phyloP scores from a whole-genome alignment of 306 rosid genomes.

The Acmispon strigosus region DNA sequence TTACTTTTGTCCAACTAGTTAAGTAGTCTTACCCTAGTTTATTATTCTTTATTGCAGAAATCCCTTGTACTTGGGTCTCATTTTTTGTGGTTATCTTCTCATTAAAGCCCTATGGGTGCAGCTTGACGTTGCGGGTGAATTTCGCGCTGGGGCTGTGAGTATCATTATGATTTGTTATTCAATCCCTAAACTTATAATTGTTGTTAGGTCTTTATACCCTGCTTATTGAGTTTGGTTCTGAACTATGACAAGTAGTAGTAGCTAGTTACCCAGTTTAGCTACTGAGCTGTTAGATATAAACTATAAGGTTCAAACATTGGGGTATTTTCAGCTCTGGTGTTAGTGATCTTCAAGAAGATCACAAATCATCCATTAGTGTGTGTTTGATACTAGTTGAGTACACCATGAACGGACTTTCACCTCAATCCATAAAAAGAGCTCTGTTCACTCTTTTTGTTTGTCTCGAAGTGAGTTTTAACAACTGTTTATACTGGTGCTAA shows the following conservation, averaged over 20 bases:
- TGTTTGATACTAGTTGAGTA: too few relatives aligned
- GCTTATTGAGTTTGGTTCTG: too few relatives aligned
- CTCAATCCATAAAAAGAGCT: too few relatives aligned
- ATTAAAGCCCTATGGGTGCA: conserved; percentile 76
- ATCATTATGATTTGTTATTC: conserved; percentile 10
- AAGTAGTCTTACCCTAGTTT: conserved; percentile 10
- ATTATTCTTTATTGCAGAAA: conserved; percentile 52
- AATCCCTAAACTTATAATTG: neutral
- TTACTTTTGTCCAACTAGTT: neutral
- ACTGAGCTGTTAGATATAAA: neutral
- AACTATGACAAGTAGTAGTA: too few relatives aligned
- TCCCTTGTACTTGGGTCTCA: conserved; percentile 62
- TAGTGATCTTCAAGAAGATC: neutral
- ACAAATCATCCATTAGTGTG: neutral
- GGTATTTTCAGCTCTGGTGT: neutral
- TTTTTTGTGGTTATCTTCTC: conserved; percentile 59
- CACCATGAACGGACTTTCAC: too few relatives aligned
- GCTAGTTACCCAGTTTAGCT: neutral
- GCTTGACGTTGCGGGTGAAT: conserved; percentile 56
- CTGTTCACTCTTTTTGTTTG: too few relatives aligned
- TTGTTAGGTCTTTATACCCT: neutral
- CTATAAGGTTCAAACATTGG: neutral
- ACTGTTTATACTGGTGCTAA: too few relatives aligned
- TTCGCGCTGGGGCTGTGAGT: conserved; percentile 76
- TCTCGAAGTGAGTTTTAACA: too few relatives aligned